These are phyloP conservation scores for Fusarium bulbicola DNA, from an alignment of 2,329 filamentous ascomycete species.

Conservation along the genomic window DNA sequence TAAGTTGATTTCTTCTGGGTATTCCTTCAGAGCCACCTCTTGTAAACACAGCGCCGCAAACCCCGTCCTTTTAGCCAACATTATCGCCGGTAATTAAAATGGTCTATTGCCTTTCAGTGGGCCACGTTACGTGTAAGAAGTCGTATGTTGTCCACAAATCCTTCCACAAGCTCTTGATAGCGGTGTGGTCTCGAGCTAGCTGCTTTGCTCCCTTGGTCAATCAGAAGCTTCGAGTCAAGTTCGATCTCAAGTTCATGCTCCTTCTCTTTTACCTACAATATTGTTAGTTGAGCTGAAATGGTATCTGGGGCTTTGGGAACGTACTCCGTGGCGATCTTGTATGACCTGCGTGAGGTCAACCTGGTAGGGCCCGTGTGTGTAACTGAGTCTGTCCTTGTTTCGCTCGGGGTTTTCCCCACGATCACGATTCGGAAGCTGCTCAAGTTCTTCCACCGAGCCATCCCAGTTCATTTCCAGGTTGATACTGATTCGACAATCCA, in stretches of 20 bases:
- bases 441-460: slow-evolving; percentile 69
- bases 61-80: neutral
- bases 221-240: slow-evolving; percentile 68
- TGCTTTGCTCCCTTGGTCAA: slow-evolving; percentile 71
- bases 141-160: slow-evolving; percentile 78
- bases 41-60: neutral
- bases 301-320: slow-evolving; percentile 22
- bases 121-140: slow-evolving; percentile 61
- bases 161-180: slow-evolving; percentile 75
- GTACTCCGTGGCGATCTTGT: slow-evolving; percentile 53
- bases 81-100: neutral
- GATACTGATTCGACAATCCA: slow-evolving; percentile 93
- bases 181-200: slow-evolving; percentile 62
- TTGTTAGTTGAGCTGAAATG: neutral
- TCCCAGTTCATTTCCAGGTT: slow-evolving; percentile 93
- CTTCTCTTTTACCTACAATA: slow-evolving; percentile 60
- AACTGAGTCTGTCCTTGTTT: slow-evolving; percentile 90
- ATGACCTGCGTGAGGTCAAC: slow-evolving; percentile 94
- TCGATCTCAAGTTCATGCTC: slow-evolving; percentile 87
- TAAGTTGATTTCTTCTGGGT: slow-evolving; percentile 1
- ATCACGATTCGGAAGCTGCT: slow-evolving; percentile 48
- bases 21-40: neutral
- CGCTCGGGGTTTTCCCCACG: slow-evolving; percentile 64
- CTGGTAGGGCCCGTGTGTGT: slow-evolving; percentile 86
- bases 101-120: slow-evolving; percentile 35